Percentiles rank a stretch among this genome's conserved stretches.
phyloP scores from a whole-genome alignment of 768 basidiomycete genomes.

The Hortiboletus flavorubellus region DNA sequence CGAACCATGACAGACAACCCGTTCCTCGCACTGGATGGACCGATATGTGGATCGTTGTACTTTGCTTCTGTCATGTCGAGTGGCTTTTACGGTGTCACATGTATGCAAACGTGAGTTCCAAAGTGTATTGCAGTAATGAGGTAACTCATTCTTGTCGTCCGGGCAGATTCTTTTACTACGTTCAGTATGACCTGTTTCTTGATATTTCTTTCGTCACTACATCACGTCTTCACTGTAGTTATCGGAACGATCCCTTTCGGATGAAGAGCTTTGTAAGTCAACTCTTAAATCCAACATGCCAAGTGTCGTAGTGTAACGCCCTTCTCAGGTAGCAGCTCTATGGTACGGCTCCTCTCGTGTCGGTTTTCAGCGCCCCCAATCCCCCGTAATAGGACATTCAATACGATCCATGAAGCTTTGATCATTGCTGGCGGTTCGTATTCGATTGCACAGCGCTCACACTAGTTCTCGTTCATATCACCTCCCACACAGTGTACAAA shows the following conservation, averaged over 20 bases:
- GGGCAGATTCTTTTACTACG: slow-evolving; percentile 10
- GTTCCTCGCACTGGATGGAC: too few relatives aligned
- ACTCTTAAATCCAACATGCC: background rate
- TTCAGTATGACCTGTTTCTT: background rate
- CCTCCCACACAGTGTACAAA: slow-evolving; percentile 2
- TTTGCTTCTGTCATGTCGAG: background rate
- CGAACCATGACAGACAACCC: too few relatives aligned
- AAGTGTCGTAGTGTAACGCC: background rate
- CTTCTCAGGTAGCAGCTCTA: slow-evolving; percentile 5
- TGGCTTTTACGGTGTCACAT: slow-evolving; percentile 1
- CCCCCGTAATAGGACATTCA: background rate
- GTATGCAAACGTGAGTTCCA: slow-evolving; percentile 11
- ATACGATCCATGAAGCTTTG: slow-evolving; percentile 10
- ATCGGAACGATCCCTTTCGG: background rate
- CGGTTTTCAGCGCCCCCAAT: background rate
- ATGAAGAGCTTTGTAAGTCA: slow-evolving; percentile 12
- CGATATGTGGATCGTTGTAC: background rate
- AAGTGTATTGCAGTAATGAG: background rate
- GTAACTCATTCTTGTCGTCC: background rate
- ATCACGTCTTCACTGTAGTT: background rate
- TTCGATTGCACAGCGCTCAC: background rate
- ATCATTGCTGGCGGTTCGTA: slow-evolving; percentile 9
- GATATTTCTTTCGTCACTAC: background rate
- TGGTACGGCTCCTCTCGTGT: background rate
- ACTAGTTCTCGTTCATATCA: background rate